Base-by-base conservation (phyloP, 805 yeast species). In the Starmera amethionina region DNA sequence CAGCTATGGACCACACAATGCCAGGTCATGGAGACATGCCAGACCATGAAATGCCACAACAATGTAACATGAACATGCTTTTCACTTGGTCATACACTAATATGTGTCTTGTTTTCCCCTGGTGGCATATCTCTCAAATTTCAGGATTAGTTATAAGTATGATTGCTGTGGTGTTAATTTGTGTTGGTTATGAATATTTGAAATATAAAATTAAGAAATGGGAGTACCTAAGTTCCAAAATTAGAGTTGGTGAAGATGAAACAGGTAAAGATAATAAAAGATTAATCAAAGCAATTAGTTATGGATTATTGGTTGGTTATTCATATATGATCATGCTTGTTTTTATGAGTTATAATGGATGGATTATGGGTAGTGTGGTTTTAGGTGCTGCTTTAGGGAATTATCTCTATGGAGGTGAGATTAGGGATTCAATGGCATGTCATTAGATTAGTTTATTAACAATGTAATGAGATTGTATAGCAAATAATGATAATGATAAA, bases 261-360 rank as follows among this genome's bases (percentile, higher is more conserved):
- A 10, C 10, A 5, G 27, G 13, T 42, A 48, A 13, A 38, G 36
- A 19, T 51, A 44, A 43, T 34, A 39, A 36, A 2, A 37, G 45
- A 28, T 43, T 64, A 35, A 60, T 58, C 38, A 63, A 60, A 46
- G 62, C 79, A 8, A 44, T 68, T 13, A 48, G 70, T 31, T 82
- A 82, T 53, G 88, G 80, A 1, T 44, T 73, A 9, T 84, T 79
- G 51, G 84, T 82, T 5, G 78, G 79, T 1, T 81, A 77, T 51
- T 78, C 87, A 4, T 80, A 82, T 51, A 62, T 78, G 64, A 62
- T 79, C 50, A 84, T 85, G 95, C 70, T 84, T 48, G 74, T 86
- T 0, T 85, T 84, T 50, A 85, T 85, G 95, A 82, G 90, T 6
- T 85, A 82, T 58, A 84, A 84, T 55, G 85, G 90, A 11, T 85